phyloP scores from a whole-genome alignment of 768 basidiomycete genomes.

The Mycena olivaceomarginata region DNA sequence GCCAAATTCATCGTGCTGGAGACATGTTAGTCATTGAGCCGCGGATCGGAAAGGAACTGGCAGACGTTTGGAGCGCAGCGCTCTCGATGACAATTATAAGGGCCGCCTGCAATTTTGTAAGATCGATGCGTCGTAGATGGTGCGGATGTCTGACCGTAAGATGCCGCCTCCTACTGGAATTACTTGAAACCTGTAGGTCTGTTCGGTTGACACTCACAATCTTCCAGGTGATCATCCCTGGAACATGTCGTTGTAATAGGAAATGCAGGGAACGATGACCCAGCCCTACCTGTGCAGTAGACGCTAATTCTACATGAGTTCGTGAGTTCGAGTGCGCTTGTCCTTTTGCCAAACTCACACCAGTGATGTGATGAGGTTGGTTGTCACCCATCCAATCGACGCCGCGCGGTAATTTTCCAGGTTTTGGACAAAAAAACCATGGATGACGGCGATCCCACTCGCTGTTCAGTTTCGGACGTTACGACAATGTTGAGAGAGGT shows the following conservation, averaged over 20 bases:
- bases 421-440: not conserved
- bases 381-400: slow-evolving; percentile 16
- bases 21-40: not conserved
- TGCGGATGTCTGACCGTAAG: slow-evolving; percentile 6
- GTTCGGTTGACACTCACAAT: not conserved
- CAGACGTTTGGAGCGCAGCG: slow-evolving; percentile 14
- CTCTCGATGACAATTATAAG: slow-evolving; percentile 8
- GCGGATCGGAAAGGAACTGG: not conserved
- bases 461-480: slow-evolving; percentile 7
- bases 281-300: slow-evolving; percentile 10
- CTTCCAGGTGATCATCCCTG: slow-evolving; percentile 6
- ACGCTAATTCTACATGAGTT: slow-evolving; percentile 1
- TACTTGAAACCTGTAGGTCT: not conserved
- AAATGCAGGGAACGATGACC: not conserved
- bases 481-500: not conserved
- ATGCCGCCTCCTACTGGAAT: not conserved
- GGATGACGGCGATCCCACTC: not conserved
- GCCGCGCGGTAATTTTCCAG: not conserved
- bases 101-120: not conserved
- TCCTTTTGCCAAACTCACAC: not conserved
- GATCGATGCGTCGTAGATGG: not conserved
- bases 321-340: not conserved
- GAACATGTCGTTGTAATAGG: not conserved
- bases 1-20: slow-evolving; percentile 6
- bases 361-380: not conserved